Percentiles rank a stretch among this genome's conserved stretches.
These are phyloP conservation scores for Tetradesmus obliquus DNA, from an alignment of 139 green algal genomes.

Conservation along the genomic window DNA sequence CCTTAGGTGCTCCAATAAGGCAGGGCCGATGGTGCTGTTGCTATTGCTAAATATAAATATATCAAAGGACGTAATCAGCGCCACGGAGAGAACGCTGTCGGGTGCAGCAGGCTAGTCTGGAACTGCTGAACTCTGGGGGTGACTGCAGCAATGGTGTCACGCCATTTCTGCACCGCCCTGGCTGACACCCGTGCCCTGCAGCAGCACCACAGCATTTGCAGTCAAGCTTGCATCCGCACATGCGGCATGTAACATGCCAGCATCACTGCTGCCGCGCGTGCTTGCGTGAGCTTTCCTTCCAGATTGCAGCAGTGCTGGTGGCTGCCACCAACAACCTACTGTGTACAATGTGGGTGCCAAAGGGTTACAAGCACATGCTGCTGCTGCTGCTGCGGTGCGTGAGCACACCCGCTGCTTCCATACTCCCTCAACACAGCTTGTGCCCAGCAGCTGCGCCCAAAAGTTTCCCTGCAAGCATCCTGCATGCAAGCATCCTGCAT, in stretches of 20 bases:
- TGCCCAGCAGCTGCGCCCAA: too few relatives aligned
- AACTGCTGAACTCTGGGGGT: slow-evolving; percentile 80
- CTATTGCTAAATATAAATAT: too few relatives aligned
- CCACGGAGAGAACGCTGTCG: slow-evolving; percentile 74
- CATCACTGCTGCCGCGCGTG: neutral
- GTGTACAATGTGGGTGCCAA: too few relatives aligned
- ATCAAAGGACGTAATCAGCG: slow-evolving; percentile 46
- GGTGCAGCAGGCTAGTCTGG: slow-evolving; percentile 66
- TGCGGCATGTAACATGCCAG: neutral
- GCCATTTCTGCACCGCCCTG: slow-evolving; percentile 65
- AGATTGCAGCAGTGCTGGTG: neutral
- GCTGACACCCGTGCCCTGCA: slow-evolving; percentile 73
- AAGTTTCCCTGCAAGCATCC: too few relatives aligned
- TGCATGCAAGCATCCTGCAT: too few relatives aligned
- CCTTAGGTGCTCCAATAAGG: too few relatives aligned
- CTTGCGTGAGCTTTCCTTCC: neutral
- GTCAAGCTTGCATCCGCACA: neutral
- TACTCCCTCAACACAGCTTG: too few relatives aligned
- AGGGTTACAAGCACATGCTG: too few relatives aligned
- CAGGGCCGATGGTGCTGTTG: too few relatives aligned
- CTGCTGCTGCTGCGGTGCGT: too few relatives aligned
- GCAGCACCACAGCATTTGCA: neutral
- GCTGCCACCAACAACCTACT: neutral
- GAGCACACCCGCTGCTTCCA: too few relatives aligned
- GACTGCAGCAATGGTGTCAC: slow-evolving; percentile 69